Evolutionary conservation across 768 basidiomycete species (phyloP), one percentile per base, ranked within the genome.

Genomic region (Agaricus blazei): DNA sequence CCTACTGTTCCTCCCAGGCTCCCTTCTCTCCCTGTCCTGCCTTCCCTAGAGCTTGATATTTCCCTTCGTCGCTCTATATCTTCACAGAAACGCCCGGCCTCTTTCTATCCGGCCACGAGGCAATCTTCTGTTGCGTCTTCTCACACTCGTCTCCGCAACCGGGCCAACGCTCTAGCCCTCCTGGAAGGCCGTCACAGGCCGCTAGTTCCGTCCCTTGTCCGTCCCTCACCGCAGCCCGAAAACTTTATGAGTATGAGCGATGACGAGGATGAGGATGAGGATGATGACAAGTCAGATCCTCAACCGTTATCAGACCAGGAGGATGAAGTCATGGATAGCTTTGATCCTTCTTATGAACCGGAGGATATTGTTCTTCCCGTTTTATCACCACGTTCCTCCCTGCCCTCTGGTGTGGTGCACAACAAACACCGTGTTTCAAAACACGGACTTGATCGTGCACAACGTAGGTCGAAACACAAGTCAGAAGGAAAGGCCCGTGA

Each of bases 161-260:
- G 82, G 26, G 78, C 78, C 41, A 76, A 80, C 24, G 86, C 87
- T 0, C 79, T 88, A 6, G 85, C 84, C 0, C 72, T 78, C 27
- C 77, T 88, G 26, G 87, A 88, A 59, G 86, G 86, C 14, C 77
- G 78, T 31, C 67, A 66, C 54, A 50, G 62, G 49, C 54, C 47
- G 34, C 27, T 26, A 5, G 38, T 52, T 29, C 58, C 54, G 14
- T 56, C 45, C 48, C 47, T 34, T 52, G 60, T n/a, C 29, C 64
- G 57, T 29, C 56, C 59, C 34, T 46, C 29, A 48, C 58, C 55
- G 43, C 38, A 51, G 52, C 57, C 12, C 66, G 70, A 48, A 51
- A 85, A 85, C 64, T 87, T 87, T 60, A 87, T 86, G 81, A 82
- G 73, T 70, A 79, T 85, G 76, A 78, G 73, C 50, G 85, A 87